phyloP scores from a whole-genome alignment of 306 rosid genomes.

The Lathyrus tuberosus region DNA sequence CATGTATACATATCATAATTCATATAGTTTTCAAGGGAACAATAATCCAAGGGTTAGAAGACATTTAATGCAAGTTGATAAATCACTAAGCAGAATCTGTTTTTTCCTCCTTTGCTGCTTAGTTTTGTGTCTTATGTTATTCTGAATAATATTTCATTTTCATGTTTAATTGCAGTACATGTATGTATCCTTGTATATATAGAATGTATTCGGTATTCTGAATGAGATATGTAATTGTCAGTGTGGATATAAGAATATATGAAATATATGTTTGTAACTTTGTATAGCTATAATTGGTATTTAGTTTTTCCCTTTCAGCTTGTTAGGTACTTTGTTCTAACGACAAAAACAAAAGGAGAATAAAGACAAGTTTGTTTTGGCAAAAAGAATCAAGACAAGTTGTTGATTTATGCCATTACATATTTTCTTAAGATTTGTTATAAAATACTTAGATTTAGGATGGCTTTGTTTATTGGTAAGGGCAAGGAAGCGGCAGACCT shows the following conservation, averaged over 20 bases:
- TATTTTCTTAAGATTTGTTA: not conserved
- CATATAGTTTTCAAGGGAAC: slow-evolving; percentile 54
- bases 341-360: not conserved
- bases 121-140: slow-evolving; percentile 69
- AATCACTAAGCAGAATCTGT: slow-evolving; percentile 71
- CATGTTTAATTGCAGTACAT: slow-evolving; percentile 19
- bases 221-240: slow-evolving; percentile 31
- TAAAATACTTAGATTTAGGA: not conserved
- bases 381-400: not conserved
- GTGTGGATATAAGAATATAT: slow-evolving; percentile 4
- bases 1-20: slow-evolving; percentile 57
- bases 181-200: slow-evolving; percentile 45
- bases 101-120: slow-evolving; percentile 74
- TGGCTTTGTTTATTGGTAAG: slow-evolving; percentile 12
- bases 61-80: slow-evolving; percentile 69
- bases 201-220: slow-evolving; percentile 1
- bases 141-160: slow-evolving; percentile 47
- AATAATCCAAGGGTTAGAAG: slow-evolving; percentile 71
- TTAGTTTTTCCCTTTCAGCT: slow-evolving; percentile 9
- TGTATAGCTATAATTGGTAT: slow-evolving; percentile 1
- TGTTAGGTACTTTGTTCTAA: not conserved
- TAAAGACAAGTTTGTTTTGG: not conserved
- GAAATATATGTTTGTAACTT: slow-evolving; percentile 19
- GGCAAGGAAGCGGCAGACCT: not conserved
- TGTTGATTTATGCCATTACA: not conserved